Evolutionary conservation across 768 basidiomycete genomes (phyloP).

Genomic region (Suillus sp.): DNA sequence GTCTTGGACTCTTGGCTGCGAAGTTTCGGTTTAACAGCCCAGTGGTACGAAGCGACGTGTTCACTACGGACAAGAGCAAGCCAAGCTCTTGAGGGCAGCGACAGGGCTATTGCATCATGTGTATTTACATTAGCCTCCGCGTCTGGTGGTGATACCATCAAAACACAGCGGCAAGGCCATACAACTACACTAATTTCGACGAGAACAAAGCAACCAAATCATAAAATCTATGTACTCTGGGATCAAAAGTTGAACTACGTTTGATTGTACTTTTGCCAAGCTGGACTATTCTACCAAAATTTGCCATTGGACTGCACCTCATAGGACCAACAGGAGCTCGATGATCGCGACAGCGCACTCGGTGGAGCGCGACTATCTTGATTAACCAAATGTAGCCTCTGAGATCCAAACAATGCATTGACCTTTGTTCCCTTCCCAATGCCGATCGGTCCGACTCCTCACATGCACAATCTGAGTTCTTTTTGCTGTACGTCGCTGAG

Average conservation of each 20-base stretch:
- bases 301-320: not conserved
- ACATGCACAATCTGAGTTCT: conserved; percentile 17
- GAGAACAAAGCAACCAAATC: no score
- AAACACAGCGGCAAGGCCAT: no score
- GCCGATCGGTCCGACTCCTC: conserved; percentile 25
- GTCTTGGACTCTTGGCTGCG: conserved; percentile 1
- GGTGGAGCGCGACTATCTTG: not conserved
- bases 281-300: not conserved
- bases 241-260: no score
- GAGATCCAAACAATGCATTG: not conserved
- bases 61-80: not conserved
- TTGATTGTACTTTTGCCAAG: no score
- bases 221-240: no score
- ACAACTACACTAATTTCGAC: no score
- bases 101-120: no score
- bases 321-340: not conserved
- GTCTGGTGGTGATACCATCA: no score
- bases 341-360: not conserved
- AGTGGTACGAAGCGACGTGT: not conserved
- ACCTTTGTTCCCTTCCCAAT: conserved; percentile 16
- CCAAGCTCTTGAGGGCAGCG: not conserved
- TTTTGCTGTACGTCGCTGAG: conserved; percentile 26
- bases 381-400: not conserved
- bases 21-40: not conserved
- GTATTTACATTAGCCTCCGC: no score